Conservation (phyloP, 108 stramenopile species). For the Fragilariopsis cylindrus region DNA sequence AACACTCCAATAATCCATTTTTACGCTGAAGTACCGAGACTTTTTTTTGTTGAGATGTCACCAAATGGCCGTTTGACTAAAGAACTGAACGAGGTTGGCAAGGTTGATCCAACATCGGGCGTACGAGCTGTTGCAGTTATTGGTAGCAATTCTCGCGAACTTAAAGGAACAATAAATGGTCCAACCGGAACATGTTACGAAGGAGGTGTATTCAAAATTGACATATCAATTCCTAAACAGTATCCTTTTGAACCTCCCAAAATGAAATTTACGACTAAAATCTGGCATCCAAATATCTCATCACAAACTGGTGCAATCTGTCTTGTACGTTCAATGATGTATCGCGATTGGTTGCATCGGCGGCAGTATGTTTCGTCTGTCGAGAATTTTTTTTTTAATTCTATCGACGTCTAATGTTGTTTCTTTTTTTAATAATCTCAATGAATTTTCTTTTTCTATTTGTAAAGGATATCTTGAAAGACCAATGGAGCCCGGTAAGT, state of each 20-base stretch:
- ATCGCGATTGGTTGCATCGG: not conserved
- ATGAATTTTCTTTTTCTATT: not conserved
- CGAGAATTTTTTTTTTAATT: not conserved
- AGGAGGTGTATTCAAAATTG: slow-evolving; percentile 77
- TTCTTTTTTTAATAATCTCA: no score
- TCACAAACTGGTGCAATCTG: slow-evolving; percentile 97
- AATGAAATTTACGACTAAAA: slow-evolving; percentile 93
- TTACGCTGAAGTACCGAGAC: no score
- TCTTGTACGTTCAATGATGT: slow-evolving; percentile 59
- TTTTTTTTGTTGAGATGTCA: no score
- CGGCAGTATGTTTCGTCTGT: not conserved
- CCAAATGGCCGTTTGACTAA: slow-evolving; percentile 50
- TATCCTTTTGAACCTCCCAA: slow-evolving; percentile 96
- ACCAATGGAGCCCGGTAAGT: slow-evolving; percentile 89
- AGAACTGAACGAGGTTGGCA: slow-evolving; percentile 57
- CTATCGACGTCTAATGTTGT: no score
- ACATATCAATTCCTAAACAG: slow-evolving; percentile 76
- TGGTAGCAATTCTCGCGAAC: slow-evolving; percentile 43
- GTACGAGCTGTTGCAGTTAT: slow-evolving; percentile 50
- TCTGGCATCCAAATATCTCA: slow-evolving; percentile 97
- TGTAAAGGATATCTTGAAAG: slow-evolving; percentile 93
- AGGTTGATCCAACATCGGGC: slow-evolving; percentile 61
- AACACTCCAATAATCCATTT: no score
- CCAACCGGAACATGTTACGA: slow-evolving; percentile 80
- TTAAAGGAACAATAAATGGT: slow-evolving; percentile 72